Conservation (phyloP, 2,329 filamentous ascomycete species). For the Apiospora rasikravindrae region DNA sequence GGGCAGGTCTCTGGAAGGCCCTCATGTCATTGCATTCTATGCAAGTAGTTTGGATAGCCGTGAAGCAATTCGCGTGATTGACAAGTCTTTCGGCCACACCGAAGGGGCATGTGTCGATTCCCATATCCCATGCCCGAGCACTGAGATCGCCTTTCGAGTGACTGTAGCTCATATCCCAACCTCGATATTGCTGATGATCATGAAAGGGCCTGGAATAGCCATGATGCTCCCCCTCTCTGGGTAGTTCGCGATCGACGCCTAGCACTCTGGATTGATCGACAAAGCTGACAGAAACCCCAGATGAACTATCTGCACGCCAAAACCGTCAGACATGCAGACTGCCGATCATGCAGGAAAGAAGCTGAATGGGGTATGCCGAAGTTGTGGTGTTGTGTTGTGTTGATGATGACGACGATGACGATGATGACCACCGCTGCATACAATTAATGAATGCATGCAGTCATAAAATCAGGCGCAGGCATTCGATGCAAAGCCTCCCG, state of each 20-base stretch:
- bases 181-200: not conserved
- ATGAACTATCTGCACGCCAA: constrained; percentile 1
- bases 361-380: not conserved
- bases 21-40: too few species aligned
- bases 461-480: not conserved
- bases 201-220: not conserved
- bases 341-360: not conserved
- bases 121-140: not conserved
- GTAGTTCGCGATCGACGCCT: not conserved
- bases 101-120: too few species aligned
- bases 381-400: not conserved
- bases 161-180: not conserved
- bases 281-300: not conserved
- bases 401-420: not conserved
- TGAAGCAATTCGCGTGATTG: not conserved
- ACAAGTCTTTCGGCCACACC: not conserved
- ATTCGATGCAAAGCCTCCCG: not conserved
- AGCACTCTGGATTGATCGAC: not conserved
- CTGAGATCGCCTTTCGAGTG: too few species aligned
- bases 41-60: not conserved
- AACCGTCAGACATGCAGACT: not conserved
- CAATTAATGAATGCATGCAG: not conserved
- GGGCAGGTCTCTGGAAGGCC: rapidly evolving
- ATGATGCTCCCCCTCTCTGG: not conserved
- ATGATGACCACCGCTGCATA: not conserved